Base-by-base conservation (phyloP, 164 flowering plant genomes). In the Berberis vulgaris region DNA sequence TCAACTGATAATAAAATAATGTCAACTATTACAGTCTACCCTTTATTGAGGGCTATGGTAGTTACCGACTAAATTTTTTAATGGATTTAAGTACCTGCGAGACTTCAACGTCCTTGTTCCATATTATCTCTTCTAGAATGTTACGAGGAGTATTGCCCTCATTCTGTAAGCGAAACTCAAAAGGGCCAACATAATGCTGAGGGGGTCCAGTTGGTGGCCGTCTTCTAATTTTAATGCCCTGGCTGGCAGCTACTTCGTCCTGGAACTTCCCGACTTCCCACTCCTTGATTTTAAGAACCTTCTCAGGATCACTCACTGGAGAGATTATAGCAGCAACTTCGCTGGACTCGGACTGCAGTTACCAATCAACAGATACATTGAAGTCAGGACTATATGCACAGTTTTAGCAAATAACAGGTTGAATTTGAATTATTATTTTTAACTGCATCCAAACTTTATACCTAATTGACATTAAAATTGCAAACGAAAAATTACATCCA, bases 121-220 rank as follows among this genome's bases (percentile, higher is more conserved):
- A 94, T 39, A 94, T 54, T n/a, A 91, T 94, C 60, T 94, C 96
- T 77, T 94, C 99, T 42, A 91, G 77, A 63, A 94, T 94, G 71
- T 94, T 94, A 6, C 94, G 86, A 58, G 99, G 97, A 69, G 93
- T 83, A 49, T 84, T 85, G 5, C 89, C 97, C 70, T 84, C 96
- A 72, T 81, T 89, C 71, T 88, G 88, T 45, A 86, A 52, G 39
- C 82, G 77, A 49, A 87, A 87, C 81, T 94, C 85, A 54, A 94
- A 91, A 44, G 96, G 96, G 10, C 98, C 98, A 13, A 86, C 93
- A 68, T 87, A 86, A 65, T 87, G 89, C 72, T 61, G 66, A 45
- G 99, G 97, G 10, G 96, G 96, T 3, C 90, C 94, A 1, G 90
- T 80, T 0, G 89, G 79, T 2, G 91, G 94, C 45, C 88, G 79